Conservation (phyloP, 2,329 filamentous ascomycete genomes). For the Pezicula neosporulosa region DNA sequence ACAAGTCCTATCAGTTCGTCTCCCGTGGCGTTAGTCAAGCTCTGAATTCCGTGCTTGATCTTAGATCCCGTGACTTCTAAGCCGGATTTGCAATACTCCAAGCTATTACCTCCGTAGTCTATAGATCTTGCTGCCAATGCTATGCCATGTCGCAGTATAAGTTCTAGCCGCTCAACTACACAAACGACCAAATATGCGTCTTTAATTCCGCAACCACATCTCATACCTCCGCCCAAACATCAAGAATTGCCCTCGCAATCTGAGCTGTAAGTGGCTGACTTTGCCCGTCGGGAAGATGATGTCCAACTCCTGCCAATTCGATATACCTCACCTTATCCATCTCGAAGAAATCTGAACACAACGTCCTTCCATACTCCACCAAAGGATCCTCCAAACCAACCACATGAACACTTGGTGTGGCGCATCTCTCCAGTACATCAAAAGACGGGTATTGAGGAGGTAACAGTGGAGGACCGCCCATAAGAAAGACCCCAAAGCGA, state of each 20-base stretch:
- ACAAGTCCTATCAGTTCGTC: too few species aligned
- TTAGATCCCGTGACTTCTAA: too few species aligned
- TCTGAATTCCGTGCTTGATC: too few species aligned
- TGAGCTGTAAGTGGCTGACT: neutral
- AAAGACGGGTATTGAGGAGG: neutral
- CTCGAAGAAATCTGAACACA: neutral
- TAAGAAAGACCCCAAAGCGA: constrained; percentile 1
- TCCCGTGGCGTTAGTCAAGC: too few species aligned
- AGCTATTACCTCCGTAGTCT: too few species aligned
- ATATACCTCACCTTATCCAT: neutral
- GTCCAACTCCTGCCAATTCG: neutral
- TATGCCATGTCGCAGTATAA: too few species aligned
- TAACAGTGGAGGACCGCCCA: neutral
- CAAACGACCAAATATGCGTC: too few species aligned
- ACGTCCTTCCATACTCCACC: neutral
- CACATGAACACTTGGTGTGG: constrained; percentile 2
- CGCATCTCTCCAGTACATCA: neutral
- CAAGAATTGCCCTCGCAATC: neutral
- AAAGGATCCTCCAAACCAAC: constrained; percentile 1
- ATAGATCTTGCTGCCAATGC: too few species aligned
- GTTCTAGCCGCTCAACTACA: too few species aligned
- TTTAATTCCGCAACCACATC: neutral
- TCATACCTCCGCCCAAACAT: neutral
- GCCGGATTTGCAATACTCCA: too few species aligned
- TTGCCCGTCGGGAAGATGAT: neutral